Evolutionary conservation across 768 basidiomycete genomes (phyloP), one percentile per base, ranked within the genome.

Genomic region (Rubroboletus pulcherrimus): DNA sequence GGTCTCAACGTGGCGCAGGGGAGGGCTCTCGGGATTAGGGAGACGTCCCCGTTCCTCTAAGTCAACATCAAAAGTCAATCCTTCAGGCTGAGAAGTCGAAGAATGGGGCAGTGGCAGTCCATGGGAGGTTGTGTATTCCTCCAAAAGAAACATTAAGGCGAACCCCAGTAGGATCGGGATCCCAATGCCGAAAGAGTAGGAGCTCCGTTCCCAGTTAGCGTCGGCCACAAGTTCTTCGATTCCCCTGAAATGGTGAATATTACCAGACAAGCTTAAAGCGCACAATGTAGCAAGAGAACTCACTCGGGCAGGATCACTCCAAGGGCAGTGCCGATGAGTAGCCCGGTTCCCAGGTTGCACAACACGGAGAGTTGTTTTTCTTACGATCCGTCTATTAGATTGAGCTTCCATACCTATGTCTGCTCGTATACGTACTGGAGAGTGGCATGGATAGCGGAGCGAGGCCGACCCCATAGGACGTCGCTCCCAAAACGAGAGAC

Each of bases 291-390:
- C 19, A 14, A 37, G 42, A 37, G 31, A 15, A 85, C 89, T 69
- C 72, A 94, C 89, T 97, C 95, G 37, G 96, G 95, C 50, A 98
- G 86, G 59, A 98, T 92, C 26, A 98, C 84, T 12, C 91, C 91
- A 59, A 98, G 73, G 0, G 92, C 93, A 3, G 95, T 88, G 4
- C 95, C 95, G 14, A 97, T 79, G 17, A 98, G 78, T 11, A 98
- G 74, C 11, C 95, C 95, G 8, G 89, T 89, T 11, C 91, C 89
- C 15, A 92, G 67, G 41, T 81, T 80, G 8, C 78, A 80, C 33
- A 86, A 67, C 40, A 71, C 62, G 21, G 75, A 75, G 42, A 80
- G 61, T 72, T 74, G 60, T 78, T 73, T 71, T 76, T 71, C 56
- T 79, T 75, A 39, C 74, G 60, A 61, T 74, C 19, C n/a, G 74